Evolutionary conservation across 129 eudicot species (phyloP).

Genomic region (Saposhnikovia divaricata): DNA sequence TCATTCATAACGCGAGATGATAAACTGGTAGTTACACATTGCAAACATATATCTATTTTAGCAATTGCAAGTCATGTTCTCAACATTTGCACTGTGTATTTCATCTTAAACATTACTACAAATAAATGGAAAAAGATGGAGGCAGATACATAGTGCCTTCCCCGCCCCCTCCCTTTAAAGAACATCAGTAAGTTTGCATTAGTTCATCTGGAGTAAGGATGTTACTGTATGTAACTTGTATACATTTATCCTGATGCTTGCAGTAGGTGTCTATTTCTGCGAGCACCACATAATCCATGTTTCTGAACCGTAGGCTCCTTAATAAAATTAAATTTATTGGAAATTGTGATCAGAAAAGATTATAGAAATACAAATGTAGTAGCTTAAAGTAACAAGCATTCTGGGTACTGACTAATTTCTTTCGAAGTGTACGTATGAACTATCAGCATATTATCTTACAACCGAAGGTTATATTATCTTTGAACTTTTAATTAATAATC

Average conservation of each 20-base stretch:
- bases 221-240: background rate
- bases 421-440: too few relatives aligned
- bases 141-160: background rate
- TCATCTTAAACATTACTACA: background rate
- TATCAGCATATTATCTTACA: too few relatives aligned
- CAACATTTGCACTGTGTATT: background rate
- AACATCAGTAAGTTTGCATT: background rate
- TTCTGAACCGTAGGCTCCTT: too few relatives aligned
- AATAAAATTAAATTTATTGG: too few relatives aligned
- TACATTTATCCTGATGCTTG: background rate
- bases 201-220: background rate
- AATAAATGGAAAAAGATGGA: background rate
- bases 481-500: too few relatives aligned
- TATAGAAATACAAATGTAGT: background rate
- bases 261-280: background rate
- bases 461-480: background rate
- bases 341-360: too few relatives aligned
- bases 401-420: too few relatives aligned
- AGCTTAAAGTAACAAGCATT: background rate
- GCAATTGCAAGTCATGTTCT: background rate
- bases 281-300: background rate
- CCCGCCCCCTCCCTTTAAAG: background rate
- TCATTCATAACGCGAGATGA: conserved; percentile 26
- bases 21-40: conserved; percentile 29
- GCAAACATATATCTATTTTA: background rate